phyloP scores from a whole-genome alignment of 495 filamentous ascomycete genomes.

The Hypoxylon lenormandii region DNA sequence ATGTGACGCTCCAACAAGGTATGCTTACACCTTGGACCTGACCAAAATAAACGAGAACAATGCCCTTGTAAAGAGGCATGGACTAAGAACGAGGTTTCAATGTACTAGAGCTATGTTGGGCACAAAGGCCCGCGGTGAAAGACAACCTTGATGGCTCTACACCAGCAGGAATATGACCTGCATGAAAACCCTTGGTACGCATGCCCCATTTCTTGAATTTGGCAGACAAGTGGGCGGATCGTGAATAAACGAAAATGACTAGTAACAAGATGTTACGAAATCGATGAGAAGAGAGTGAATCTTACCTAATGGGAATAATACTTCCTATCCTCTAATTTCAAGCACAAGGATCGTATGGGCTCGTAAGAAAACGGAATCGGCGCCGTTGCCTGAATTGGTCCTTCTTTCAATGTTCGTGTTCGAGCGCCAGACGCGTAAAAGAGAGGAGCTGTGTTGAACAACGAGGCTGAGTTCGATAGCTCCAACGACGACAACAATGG shows the following conservation, averaged over 20 bases:
- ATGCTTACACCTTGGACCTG: slow-evolving; percentile 1
- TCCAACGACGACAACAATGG: slow-evolving; percentile 1
- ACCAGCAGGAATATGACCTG: slow-evolving; percentile 3
- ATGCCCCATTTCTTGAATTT: slow-evolving; percentile 7
- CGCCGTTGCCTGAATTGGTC: not conserved
- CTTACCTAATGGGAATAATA: slow-evolving; percentile 28
- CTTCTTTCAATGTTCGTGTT: slow-evolving; percentile 1
- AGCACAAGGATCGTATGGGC: not conserved
- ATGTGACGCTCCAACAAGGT: slow-evolving; percentile 15
- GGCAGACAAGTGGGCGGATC: not conserved
- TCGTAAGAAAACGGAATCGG: slow-evolving; percentile 9
- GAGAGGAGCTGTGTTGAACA: not conserved
- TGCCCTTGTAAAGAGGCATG: slow-evolving; percentile 9
- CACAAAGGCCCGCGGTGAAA: slow-evolving; percentile 10
- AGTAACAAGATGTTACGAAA: slow-evolving; percentile 1
- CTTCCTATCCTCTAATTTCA: slow-evolving; percentile 6
- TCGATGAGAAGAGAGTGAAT: slow-evolving; percentile 4
- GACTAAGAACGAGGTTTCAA: slow-evolving; percentile 5
- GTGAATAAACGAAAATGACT: slow-evolving; percentile 3
- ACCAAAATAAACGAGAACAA: slow-evolving; percentile 20
- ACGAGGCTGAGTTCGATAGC: not conserved
- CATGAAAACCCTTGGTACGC: not conserved
- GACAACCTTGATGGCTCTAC: slow-evolving; percentile 42
- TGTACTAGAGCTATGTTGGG: slow-evolving; percentile 15
- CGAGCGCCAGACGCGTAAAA: not conserved